Conservation (phyloP, 164 flowering plant genomes). For the Nelumbo lutea region DNA sequence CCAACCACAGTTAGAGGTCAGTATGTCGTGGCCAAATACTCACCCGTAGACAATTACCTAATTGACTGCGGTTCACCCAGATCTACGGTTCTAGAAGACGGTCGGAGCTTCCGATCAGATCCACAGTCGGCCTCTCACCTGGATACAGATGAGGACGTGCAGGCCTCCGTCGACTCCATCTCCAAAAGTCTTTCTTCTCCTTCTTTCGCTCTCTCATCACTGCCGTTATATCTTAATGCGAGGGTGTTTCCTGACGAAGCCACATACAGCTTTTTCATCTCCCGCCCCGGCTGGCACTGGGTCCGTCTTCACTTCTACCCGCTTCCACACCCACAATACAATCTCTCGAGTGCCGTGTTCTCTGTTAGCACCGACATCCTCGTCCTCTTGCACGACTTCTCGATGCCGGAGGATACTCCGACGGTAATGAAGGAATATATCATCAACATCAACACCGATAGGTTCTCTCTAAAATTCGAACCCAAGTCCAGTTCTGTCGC, state of each 20-base stretch:
- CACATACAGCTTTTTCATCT: constrained; percentile 45
- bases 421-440: constrained; percentile 67
- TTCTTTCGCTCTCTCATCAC: constrained; percentile 12
- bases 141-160: constrained; percentile 45
- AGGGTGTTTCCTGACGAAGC: constrained; percentile 49
- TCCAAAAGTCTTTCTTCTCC: constrained; percentile 13
- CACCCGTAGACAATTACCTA: constrained; percentile 46
- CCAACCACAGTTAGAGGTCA: background rate
- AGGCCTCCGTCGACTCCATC: constrained; percentile 27
- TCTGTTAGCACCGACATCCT: constrained; percentile 41
- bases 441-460: constrained; percentile 34
- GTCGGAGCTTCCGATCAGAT: constrained; percentile 67
- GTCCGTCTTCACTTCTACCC: constrained; percentile 75
- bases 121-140: constrained; percentile 40
- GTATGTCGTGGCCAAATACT: constrained; percentile 8
- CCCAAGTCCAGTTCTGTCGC: constrained; percentile 58
- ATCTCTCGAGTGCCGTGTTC: constrained; percentile 53
- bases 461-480: constrained; percentile 49
- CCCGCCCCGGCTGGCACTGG: constrained; percentile 55
- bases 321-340: constrained; percentile 35
- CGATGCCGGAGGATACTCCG: constrained; percentile 14
- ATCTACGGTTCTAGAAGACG: constrained; percentile 49
- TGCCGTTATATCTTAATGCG: constrained; percentile 44
- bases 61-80: constrained; percentile 60
- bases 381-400: constrained; percentile 70